These are phyloP conservation scores for Aspergillus incahuasiensis DNA, from an alignment of 495 filamentous ascomycete species.

Conservation along the genomic window DNA sequence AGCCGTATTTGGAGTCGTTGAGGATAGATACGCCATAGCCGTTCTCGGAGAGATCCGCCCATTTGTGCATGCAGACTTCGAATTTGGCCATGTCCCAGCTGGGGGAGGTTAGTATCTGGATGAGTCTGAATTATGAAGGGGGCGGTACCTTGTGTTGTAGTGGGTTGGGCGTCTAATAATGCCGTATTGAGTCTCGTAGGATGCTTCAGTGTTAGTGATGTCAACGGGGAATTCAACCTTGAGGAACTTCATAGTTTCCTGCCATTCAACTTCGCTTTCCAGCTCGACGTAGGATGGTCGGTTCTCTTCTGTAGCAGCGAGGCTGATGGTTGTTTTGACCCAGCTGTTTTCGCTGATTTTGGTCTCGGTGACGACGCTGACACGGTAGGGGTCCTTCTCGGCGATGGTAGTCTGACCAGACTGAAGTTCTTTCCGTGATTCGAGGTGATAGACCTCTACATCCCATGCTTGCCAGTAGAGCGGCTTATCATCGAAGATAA, in stretches of 20 bases:
- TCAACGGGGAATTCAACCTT: conserved; percentile 99
- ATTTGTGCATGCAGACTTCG: conserved; percentile 96
- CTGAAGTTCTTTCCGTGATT: conserved; percentile 71
- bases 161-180: conserved; percentile 84
- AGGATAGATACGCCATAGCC: conserved; percentile 90
- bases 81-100: conserved; percentile 99
- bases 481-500: conserved; percentile 97
- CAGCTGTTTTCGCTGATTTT: conserved; percentile 82
- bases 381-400: conserved; percentile 70
- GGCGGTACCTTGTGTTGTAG: conserved; percentile 72
- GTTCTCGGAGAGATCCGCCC: conserved; percentile 91
- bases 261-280: conserved; percentile 82
- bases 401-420: conserved; percentile 61
- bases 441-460: conserved; percentile 92
- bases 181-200: conserved; percentile 95
- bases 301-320: conserved; percentile 60
- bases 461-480: conserved; percentile 99
- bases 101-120: conserved; percentile 4
- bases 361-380: conserved; percentile 73
- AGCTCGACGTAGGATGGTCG: conserved; percentile 73
- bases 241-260: conserved; percentile 93
- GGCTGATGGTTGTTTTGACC: conserved; percentile 80
- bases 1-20: conserved; percentile 96
- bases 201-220: conserved; percentile 83
- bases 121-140: neutral